Evolutionary conservation across 169 alveolate genomes (phyloP), one percentile per base, ranked within the genome.

Genomic region (Eimeria praecox): DNA sequence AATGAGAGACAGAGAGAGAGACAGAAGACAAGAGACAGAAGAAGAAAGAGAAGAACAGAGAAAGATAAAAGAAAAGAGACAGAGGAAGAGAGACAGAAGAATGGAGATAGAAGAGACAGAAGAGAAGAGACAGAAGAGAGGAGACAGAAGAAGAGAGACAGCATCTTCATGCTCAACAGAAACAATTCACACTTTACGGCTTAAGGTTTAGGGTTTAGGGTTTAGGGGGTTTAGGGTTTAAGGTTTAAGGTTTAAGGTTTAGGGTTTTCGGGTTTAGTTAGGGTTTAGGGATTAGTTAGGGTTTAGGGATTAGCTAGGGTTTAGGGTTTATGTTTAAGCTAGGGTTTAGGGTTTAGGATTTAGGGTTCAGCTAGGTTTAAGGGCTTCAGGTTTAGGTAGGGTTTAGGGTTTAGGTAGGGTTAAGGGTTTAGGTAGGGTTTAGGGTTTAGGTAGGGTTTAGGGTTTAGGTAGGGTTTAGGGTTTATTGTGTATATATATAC

Each of bases 381-480:
- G 8, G 75, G 8, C 18, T 64, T 64, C 10, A n/a, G 75, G 75
- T 18, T n/a, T 5, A 64, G 75, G 75, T n/a, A n/a, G n/a, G n/a
- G 75, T 64, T 64, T 64, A n/a, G 75, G 75, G 75, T 18, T n/a
- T 64, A n/a, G n/a, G 33, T 64, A 64, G 75, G 75, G 75, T 64
- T 64, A 10, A 16, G 27, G 75, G 24, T n/a, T 64, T 64, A 18
- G 75, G 75, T 5, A 64, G 75, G 75, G 75, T 64, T 64, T 64
- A n/a, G 75, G 75, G 75, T 18, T n/a, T 64, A n/a, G n/a, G 33
- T n/a, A n/a, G 75, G 75, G 24, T 64, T 64, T 64, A 64, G 75
- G 75, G 75, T 64, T 64, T 64, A 16, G 27, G 75, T n/a, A n/a
- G n/a, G n/a, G 24, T n/a, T 64, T 64, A 18, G 75, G 75, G 75